phyloP scores from a whole-genome alignment of 1,284 basidiomycete species.

The Puccinia novopanici region DNA sequence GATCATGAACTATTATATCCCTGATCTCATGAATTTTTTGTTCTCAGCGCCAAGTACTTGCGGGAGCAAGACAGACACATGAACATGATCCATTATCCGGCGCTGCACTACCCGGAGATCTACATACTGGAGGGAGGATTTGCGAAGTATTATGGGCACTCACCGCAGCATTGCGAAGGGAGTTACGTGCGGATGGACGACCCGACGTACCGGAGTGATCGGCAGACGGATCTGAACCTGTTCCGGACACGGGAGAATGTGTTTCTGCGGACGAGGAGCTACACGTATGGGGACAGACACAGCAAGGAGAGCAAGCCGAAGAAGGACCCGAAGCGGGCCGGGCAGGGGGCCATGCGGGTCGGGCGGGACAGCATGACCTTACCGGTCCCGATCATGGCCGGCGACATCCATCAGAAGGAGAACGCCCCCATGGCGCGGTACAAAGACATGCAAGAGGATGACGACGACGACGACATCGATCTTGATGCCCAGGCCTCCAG shows the following conservation, averaged over 20 bases:
- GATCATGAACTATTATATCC: constrained; percentile 39
- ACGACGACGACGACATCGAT: neutral
- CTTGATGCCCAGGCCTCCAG: neutral
- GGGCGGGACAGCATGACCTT: neutral
- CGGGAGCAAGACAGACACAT: constrained; percentile 83
- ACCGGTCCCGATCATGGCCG: neutral
- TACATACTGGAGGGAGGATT: constrained; percentile 97
- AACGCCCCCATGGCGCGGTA: neutral
- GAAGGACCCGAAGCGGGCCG: neutral
- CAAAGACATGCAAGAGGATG: neutral
- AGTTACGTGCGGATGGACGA: constrained; percentile 91
- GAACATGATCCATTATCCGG: constrained; percentile 85
- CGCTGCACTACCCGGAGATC: constrained; percentile 91
- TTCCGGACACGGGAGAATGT: constrained; percentile 71
- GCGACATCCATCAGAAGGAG: neutral
- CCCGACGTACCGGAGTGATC: constrained; percentile 74
- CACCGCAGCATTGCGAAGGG: constrained; percentile 7
- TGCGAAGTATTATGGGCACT: constrained; percentile 65
- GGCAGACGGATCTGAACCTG: constrained; percentile 81
- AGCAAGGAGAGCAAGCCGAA: neutral
- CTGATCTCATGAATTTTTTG: constrained; percentile 50
- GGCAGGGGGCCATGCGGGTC: neutral
- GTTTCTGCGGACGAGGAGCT: constrained; percentile 81
- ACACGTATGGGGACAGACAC: constrained; percentile 74
- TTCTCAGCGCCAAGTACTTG: constrained; percentile 78